Percentiles rank a stretch among this genome's conserved stretches.
These are phyloP conservation scores for Candida sp. DNA, from an alignment of 1,139 yeast genomes.

Conservation along the genomic window DNA sequence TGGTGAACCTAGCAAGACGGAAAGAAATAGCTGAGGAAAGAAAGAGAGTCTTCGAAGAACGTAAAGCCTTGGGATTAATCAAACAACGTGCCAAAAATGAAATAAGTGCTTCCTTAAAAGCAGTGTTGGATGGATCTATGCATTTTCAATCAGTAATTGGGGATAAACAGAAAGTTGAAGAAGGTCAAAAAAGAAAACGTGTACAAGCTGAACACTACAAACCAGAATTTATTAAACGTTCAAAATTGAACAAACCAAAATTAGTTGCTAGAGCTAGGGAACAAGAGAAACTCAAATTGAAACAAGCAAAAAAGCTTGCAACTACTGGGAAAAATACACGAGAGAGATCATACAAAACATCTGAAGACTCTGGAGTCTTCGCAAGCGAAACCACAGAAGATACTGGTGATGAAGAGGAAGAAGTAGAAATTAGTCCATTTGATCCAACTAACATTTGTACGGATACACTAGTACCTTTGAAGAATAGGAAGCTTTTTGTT, in stretches of 20 bases:
- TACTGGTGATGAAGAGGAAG: constrained; percentile 14
- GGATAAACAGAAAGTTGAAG: constrained; percentile 24
- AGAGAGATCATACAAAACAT: constrained; percentile 1
- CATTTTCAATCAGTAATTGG: constrained; percentile 41
- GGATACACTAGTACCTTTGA: constrained; percentile 30
- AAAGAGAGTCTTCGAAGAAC: constrained; percentile 6
- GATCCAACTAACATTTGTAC: constrained; percentile 37
- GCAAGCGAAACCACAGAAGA: constrained; percentile 4
- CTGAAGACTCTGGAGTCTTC: constrained; percentile 3
- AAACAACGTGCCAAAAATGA: constrained; percentile 7
- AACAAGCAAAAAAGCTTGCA: constrained; percentile 7
- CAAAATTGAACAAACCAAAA: constrained; percentile 3
- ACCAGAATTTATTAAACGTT: constrained; percentile 18
- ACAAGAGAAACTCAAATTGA: constrained; percentile 1
- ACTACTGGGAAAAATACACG: constrained; percentile 3
- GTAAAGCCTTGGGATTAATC: constrained; percentile 7
- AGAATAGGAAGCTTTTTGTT: constrained; percentile 32
- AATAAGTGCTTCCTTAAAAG: constrained; percentile 4
- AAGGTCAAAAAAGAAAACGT: constrained; percentile 32
- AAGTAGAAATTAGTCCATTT: constrained; percentile 26
- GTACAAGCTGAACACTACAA: constrained; percentile 21
- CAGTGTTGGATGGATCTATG: constrained; percentile 24
- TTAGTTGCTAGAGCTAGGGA: constrained; percentile 8
- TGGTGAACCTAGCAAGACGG: constrained; percentile 6
- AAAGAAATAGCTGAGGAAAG: constrained; percentile 4